Evolutionary conservation across 2,329 filamentous ascomycete genomes (phyloP).

Genomic region (Paecilomyces niveus): DNA sequence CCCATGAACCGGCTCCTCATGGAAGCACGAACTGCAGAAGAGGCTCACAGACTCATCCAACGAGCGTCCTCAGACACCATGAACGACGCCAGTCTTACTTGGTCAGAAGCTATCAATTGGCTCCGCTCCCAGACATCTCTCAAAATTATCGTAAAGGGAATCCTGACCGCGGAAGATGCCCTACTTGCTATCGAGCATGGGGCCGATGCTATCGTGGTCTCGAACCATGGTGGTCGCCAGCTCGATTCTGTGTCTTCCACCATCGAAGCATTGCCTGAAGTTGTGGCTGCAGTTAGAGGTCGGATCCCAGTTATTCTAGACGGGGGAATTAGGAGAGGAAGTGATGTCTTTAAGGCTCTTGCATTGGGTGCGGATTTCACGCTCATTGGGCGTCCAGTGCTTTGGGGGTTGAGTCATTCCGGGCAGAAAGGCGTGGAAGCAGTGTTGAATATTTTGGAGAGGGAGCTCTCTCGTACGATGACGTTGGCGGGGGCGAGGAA

Average conservation of each 20-base stretch:
- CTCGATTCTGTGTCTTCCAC: not conserved
- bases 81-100: slow-evolving; percentile 10
- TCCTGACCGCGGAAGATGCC: slow-evolving; percentile 12
- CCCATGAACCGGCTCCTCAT: not conserved
- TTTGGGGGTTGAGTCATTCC: slow-evolving; percentile 39
- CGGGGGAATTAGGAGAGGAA: slow-evolving; percentile 49
- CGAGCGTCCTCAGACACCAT: not conserved
- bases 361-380: slow-evolving; percentile 45
- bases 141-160: slow-evolving; percentile 17
- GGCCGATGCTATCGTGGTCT: slow-evolving; percentile 9
- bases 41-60: not conserved
- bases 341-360: slow-evolving; percentile 53
- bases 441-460: not conserved
- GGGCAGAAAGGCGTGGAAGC: not conserved
- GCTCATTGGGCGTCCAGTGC: slow-evolving; percentile 42
- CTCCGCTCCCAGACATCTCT: slow-evolving; percentile 15
- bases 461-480: slow-evolving; percentile 11
- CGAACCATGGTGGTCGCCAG: not conserved
- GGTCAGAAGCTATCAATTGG: slow-evolving; percentile 14
- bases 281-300: not conserved
- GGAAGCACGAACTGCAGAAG: not conserved
- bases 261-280: not conserved
- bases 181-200: slow-evolving; percentile 11
- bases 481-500: slow-evolving; percentile 12
- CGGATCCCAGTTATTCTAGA: slow-evolving; percentile 29